Evolutionary conservation across 2,329 filamentous ascomycete genomes (phyloP), one percentile per base, ranked within the genome.

Genomic region (Fusarium ramigenum): DNA sequence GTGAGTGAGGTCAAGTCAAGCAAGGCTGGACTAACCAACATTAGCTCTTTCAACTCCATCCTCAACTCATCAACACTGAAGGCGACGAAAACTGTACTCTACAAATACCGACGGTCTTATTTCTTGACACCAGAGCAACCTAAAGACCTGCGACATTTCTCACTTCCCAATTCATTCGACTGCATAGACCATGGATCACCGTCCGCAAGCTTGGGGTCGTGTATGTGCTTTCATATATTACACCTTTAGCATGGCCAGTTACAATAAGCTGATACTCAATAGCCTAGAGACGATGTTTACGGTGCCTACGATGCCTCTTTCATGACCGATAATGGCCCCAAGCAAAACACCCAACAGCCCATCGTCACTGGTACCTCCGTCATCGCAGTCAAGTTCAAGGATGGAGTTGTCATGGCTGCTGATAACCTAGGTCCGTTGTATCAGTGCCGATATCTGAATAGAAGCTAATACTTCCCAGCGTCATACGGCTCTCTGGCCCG

Each of bases 201-300:
- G 91, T 84, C 91, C 91, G 80, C 90, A 92, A 85, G 88, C 88
- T 80, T 93, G 91, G 91, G 91, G 91, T 75, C 90, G 91, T 85
- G 91, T 93, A 88, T 81, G 90, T 85, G 58, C 36, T 53, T 44
- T 42, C 54, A 63, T n/a, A 44, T 36, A 23, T n/a, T 42, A 11
- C 34, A 23, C 25, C 42, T 56, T 56, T 37, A 30, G 16, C 32
- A n/a, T n/a, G n/a, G 39, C 56, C 46, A 46, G 28, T 52, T n/a
- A 40, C 32, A 53, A 21, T 37, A 25, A 57, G 49, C 68, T 70
- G 44, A 74, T 53, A 18, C 37, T 47, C 61, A 50, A 71, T 79
- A 99, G 96, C 96, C 96, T 81, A 93, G 96, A 89, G 94, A 99
- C 85, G 96, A 99, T 84, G 88, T 98, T 80, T 99, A 98, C 85